Evolutionary conservation across 1,284 basidiomycete genomes (phyloP), one percentile per base, ranked within the genome.

Genomic region (Trichosporon ovoides): DNA sequence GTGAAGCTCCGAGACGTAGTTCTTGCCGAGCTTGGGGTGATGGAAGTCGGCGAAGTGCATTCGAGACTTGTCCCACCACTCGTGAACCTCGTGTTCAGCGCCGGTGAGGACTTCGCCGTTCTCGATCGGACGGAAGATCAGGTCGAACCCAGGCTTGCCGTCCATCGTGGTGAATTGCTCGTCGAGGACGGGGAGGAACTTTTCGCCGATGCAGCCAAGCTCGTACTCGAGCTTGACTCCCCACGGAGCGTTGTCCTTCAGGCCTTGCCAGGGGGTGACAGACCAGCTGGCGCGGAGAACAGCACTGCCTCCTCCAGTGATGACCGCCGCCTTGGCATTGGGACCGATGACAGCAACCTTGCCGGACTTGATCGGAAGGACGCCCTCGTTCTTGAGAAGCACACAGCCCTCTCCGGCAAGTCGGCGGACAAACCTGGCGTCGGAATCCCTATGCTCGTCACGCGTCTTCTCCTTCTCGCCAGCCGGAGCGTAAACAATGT

Each of bases 281-380:
- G 79, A 75, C 67, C 81, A 84, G 9, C 78, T 77, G 7, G 81
- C 72, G 36, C 77, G 68, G 20, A 84, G 75, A 5, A 75, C 69
- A 7, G 83, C 83, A 24, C 80, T 81, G 7, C 83, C 83, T 34
- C 83, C 84, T 24, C 83, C 83, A 16, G 81, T 81, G 28, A 80
- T 78, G 60, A 81, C 78, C 0, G 79, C 76, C 22, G 76, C 68
- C 63, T 83, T 83, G 20, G 83, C 83, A 67, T 84, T 84, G 19
- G 82, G 81, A 0, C 84, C 84, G 57, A 85, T 83, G 54, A 85
- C 80, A 9, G 82, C 82, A 57, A 84, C 79, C 51, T 65, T 19
- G 72, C 0, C 46, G 73, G 34, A 35, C 19, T 56, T 57, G 43
- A 72, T 35, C 11, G 70, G 70, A 3, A 72, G 65, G 2, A 35